phyloP scores from a whole-genome alignment of 768 basidiomycete species.

The Kwoniella shandongensis region DNA sequence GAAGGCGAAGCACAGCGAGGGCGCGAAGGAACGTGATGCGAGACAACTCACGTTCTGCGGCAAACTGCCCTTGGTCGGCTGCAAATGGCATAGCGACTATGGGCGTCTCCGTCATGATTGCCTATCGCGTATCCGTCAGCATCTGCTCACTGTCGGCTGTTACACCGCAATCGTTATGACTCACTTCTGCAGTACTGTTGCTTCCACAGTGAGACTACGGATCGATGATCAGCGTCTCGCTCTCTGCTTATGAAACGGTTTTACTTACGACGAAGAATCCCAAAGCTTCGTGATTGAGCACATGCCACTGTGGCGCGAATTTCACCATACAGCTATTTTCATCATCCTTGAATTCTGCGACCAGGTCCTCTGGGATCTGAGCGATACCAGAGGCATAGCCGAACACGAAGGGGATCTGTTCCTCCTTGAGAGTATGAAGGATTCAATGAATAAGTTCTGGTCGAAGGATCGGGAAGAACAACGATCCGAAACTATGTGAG shows the following conservation, averaged over 20 bases:
- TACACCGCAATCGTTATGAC: not conserved
- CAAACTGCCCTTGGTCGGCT: slow-evolving; percentile 37
- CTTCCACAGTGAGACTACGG: slow-evolving; percentile 29
- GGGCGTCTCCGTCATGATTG: slow-evolving; percentile 21
- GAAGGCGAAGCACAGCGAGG: too few relatives aligned
- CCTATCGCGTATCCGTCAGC: not conserved
- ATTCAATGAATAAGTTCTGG: slow-evolving; percentile 30
- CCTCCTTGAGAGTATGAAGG: slow-evolving; percentile 26
- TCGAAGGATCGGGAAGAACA: slow-evolving; percentile 27
- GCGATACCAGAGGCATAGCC: slow-evolving; percentile 27
- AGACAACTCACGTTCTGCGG: slow-evolving; percentile 20
- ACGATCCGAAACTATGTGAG: slow-evolving; percentile 33
- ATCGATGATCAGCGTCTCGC: not conserved
- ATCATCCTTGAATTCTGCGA: slow-evolving; percentile 18
- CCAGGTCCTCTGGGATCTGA: slow-evolving; percentile 13
- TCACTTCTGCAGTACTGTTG: slow-evolving; percentile 30
- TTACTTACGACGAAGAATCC: slow-evolving; percentile 28
- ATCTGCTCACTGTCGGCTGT: not conserved
- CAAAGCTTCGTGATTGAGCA: slow-evolving; percentile 26
- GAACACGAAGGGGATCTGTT: slow-evolving; percentile 27
- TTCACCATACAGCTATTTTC: slow-evolving; percentile 20
- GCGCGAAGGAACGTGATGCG: too few relatives aligned
- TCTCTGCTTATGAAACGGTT: not conserved
- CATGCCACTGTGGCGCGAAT: slow-evolving; percentile 34
- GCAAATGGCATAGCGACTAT: slow-evolving; percentile 31